Conservation (phyloP, 495 filamentous ascomycete genomes). For the Aspergillus saccharolyticus region DNA sequence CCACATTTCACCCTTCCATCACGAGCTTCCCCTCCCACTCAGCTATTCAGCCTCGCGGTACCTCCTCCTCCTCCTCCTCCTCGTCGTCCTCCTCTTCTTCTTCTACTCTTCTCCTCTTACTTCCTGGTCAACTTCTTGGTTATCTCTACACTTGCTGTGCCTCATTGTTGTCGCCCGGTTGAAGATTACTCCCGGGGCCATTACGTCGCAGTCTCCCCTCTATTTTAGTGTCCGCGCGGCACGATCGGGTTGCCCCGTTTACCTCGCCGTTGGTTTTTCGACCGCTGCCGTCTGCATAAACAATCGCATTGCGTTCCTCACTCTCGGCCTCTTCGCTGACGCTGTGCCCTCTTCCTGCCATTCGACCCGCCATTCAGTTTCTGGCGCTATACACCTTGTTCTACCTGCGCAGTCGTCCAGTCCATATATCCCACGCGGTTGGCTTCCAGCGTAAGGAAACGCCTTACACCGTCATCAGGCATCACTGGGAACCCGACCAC, state of each 20-base stretch:
- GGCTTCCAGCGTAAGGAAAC: constrained; percentile 1
- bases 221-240: constrained; percentile 22
- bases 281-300: constrained; percentile 18
- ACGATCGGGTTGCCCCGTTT: constrained; percentile 25
- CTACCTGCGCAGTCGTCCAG: too few species aligned
- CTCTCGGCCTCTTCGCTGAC: neutral
- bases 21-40: neutral
- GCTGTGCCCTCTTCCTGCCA: neutral
- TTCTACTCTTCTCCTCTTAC: neutral
- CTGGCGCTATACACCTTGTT: neutral
- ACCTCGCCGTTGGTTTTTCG: constrained; percentile 15
- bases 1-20: neutral
- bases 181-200: neutral
- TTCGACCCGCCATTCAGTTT: neutral
- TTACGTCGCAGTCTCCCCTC: neutral
- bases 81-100: neutral
- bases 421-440: too few species aligned
- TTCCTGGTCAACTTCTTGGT: too few species aligned
- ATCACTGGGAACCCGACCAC: constrained; percentile 7
- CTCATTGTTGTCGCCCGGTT: neutral
- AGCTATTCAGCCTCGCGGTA: too few species aligned
- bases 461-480: constrained; percentile 6
- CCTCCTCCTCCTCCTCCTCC: too few species aligned
- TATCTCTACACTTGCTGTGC: neutral
- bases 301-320: constrained; percentile 13